Percentiles rank a stretch among this genome's conserved stretches.
These are phyloP conservation scores for Citeromyces matritensis DNA, from an alignment of 805 yeast species.

Conservation along the genomic window DNA sequence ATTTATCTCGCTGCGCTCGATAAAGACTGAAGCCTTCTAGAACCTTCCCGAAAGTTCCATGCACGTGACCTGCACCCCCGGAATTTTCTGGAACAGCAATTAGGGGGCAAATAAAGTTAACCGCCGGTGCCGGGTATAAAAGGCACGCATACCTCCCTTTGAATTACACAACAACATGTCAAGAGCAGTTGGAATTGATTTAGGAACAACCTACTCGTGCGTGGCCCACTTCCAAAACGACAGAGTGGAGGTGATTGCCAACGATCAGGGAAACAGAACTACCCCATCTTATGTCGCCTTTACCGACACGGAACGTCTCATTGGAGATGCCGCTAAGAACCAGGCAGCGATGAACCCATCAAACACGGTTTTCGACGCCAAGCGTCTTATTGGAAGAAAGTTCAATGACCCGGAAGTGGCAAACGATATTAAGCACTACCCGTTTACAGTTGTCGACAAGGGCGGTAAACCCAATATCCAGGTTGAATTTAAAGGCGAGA, in stretches of 20 bases:
- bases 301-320: conserved; percentile 83
- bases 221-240: conserved; percentile 90
- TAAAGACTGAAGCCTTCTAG: no score
- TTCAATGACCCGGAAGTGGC: conserved; percentile 69
- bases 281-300: conserved; percentile 95
- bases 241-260: conserved; percentile 89
- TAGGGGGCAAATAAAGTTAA: no score
- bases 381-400: conserved; percentile 89
- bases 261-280: conserved; percentile 97
- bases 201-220: conserved; percentile 89
- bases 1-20: no score
- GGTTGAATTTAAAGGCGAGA: conserved; percentile 92
- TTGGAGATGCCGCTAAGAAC: conserved; percentile 96
- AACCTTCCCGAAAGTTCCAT: no score
- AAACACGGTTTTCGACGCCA: conserved; percentile 84
- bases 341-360: conserved; percentile 90
- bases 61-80: no score
- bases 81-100: no score
- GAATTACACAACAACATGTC: no score
- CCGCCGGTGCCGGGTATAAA: no score
- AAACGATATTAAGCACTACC: conserved; percentile 83
- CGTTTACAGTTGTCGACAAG: conserved; percentile 72
- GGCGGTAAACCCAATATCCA: conserved; percentile 79
- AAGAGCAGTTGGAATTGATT: conserved; percentile 64
- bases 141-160: no score